Evolutionary conservation across 257 asterid genomes (phyloP).

Genomic region (Hygrophila difformis): DNA sequence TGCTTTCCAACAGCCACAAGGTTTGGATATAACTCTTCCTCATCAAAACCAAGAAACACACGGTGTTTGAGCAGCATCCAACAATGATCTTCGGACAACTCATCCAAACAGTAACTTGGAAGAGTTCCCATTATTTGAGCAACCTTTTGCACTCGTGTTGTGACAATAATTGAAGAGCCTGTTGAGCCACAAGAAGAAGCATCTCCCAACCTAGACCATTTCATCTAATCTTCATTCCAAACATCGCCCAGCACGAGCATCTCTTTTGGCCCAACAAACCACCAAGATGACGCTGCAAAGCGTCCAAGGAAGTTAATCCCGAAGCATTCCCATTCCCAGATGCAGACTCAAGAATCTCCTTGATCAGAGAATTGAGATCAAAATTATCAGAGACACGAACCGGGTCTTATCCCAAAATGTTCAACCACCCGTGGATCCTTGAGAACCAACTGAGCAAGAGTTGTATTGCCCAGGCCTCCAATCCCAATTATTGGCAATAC

Average conservation of each 20-base stretch:
- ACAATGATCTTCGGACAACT: too few species aligned
- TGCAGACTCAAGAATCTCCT: constrained; percentile 20
- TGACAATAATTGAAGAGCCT: too few species aligned
- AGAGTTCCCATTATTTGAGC: constrained; percentile 19
- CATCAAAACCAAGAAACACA: constrained; percentile 14
- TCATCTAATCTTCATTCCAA: constrained; percentile 23
- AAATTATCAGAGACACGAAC: constrained; percentile 28
- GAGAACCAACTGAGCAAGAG: too few species aligned
- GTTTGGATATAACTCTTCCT: not conserved
- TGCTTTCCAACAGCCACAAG: constrained; percentile 19
- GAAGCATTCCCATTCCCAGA: constrained; percentile 1
- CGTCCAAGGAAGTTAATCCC: constrained; percentile 5
- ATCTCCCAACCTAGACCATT: too few species aligned
- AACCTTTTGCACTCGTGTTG: constrained; percentile 21
- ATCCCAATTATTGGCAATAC: too few species aligned
- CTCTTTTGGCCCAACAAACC: constrained; percentile 17
- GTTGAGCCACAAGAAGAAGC: too few species aligned
- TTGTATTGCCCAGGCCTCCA: too few species aligned
- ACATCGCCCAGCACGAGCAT: constrained; percentile 29
- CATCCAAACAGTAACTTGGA: too few species aligned
- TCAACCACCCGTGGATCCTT: too few species aligned
- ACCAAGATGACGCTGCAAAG: constrained; percentile 12
- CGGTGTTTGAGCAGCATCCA: too few species aligned
- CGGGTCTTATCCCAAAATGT: constrained; percentile 7
- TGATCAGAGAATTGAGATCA: constrained; percentile 15